These are phyloP conservation scores for Physocladia obscura DNA, from an alignment of 192 early-diverging fungal genomes.

Conservation along the genomic window DNA sequence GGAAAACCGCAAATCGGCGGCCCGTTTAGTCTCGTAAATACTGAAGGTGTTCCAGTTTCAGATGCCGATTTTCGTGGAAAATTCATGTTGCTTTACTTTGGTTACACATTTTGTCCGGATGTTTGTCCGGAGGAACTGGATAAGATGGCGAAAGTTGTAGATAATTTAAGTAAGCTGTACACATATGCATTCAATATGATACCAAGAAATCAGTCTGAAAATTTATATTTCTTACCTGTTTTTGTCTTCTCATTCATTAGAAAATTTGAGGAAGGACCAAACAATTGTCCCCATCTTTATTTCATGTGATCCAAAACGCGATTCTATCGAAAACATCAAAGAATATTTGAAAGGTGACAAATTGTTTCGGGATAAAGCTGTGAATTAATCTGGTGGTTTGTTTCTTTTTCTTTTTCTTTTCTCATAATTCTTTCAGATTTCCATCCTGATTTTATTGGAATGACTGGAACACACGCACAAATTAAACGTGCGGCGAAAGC, in stretches of 20 bases:
- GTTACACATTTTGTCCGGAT: conserved; percentile 99
- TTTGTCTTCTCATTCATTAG: conserved; percentile 1
- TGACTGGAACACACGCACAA: conserved; percentile 85
- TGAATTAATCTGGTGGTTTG: not conserved
- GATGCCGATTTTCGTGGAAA: conserved; percentile 79
- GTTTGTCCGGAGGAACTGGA: conserved; percentile 99
- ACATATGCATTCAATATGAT: not conserved
- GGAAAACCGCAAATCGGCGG: conserved; percentile 93
- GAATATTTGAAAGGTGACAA: conserved; percentile 50
- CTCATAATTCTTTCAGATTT: conserved; percentile 60
- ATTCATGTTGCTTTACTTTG: conserved; percentile 94
- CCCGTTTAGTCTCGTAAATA: conserved; percentile 82
- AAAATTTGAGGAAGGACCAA: conserved; percentile 29
- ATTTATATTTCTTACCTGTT: not conserved
- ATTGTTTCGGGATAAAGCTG: not conserved
- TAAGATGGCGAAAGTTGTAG: conserved; percentile 89
- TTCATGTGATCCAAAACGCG: conserved; percentile 94
- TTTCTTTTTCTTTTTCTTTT: not conserved
- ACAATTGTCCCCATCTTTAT: conserved; percentile 88
- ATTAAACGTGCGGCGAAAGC: conserved; percentile 81
- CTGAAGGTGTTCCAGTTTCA: conserved; percentile 69
- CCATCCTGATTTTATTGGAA: conserved; percentile 88
- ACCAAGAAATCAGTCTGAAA: not conserved
- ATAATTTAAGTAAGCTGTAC: conserved; percentile 68
- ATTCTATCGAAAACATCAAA: conserved; percentile 77